Conservation (phyloP, 164 flowering plant genomes). For the Malania oleifera region DNA sequence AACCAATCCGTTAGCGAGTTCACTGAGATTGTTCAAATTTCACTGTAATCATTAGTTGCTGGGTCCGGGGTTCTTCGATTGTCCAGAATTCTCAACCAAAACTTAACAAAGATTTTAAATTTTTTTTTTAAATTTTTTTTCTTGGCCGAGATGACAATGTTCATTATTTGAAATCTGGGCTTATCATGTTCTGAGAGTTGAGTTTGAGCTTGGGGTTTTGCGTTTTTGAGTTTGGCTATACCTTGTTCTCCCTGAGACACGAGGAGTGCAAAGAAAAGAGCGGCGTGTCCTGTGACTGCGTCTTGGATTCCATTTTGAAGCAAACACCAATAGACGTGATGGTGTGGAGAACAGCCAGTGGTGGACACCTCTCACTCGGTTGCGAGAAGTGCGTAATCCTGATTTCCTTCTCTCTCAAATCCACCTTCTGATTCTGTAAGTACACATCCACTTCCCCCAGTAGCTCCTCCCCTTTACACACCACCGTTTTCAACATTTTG, state of each 20-base stretch:
- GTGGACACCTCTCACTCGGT: conserved; percentile 94
- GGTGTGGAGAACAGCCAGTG: conserved; percentile 91
- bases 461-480: conserved; percentile 62
- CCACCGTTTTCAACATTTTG: conserved; percentile 57
- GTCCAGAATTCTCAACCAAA: conserved; percentile 9
- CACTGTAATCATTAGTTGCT: background rate
- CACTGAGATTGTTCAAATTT: conserved; percentile 1
- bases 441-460: conserved; percentile 83
- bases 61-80: background rate
- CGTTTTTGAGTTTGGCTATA: conserved; percentile 25
- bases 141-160: too few species aligned
- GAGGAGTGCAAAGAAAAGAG: conserved; percentile 67
- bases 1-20: background rate
- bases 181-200: background rate
- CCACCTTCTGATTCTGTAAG: conserved; percentile 26
- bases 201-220: conserved; percentile 7
- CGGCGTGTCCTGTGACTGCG: conserved; percentile 42
- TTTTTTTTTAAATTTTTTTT: background rate
- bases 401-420: conserved; percentile 51
- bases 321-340: conserved; percentile 55
- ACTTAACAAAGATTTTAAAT: too few species aligned
- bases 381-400: conserved; percentile 64
- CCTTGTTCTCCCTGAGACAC: conserved; percentile 96
- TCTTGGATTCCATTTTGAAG: conserved; percentile 82
- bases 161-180: background rate